These are phyloP conservation scores for Lentinula boryana DNA, from an alignment of 768 basidiomycete genomes.

Conservation along the genomic window DNA sequence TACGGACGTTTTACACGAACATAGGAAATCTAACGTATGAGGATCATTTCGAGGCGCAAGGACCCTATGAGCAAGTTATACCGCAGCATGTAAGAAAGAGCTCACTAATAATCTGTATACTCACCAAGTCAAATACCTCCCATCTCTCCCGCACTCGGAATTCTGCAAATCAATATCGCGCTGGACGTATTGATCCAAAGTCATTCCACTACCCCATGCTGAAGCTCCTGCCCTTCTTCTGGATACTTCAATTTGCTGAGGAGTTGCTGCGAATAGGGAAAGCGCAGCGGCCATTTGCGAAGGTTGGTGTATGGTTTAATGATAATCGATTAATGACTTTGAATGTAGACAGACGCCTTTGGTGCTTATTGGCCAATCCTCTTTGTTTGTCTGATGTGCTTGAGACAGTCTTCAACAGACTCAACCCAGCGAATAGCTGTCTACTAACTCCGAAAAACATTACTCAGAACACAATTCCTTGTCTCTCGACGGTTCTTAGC, in stretches of 20 bases:
- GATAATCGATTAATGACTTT: too few relatives aligned
- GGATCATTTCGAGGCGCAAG: conserved; percentile 48
- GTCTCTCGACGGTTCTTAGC: too few relatives aligned
- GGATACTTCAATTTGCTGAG: conserved; percentile 35
- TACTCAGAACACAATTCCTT: too few relatives aligned
- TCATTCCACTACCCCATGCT: conserved; percentile 39
- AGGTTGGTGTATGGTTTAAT: too few relatives aligned
- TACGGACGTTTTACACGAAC: conserved; percentile 58
- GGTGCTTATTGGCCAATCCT: too few relatives aligned
- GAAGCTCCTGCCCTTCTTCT: conserved; percentile 26
- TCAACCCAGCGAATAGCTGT: too few relatives aligned
- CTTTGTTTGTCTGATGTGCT: too few relatives aligned
- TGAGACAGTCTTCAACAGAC: too few relatives aligned
- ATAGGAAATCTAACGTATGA: conserved; percentile 46
- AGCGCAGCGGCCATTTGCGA: conserved; percentile 13
- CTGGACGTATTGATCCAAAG: conserved; percentile 39
- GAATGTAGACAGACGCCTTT: too few relatives aligned
- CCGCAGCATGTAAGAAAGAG: too few relatives aligned
- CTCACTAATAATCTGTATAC: not conserved
- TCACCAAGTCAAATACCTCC: conserved; percentile 47
- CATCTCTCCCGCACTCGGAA: conserved; percentile 38
- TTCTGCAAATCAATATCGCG: conserved; percentile 32
- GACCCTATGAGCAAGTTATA: conserved; percentile 34
- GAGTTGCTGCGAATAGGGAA: conserved; percentile 43
- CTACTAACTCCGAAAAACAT: too few relatives aligned